Evolutionary conservation across 345 rosid genomes (phyloP), one percentile per base, ranked within the genome.

Genomic region (Pseudoturritis turrita): DNA sequence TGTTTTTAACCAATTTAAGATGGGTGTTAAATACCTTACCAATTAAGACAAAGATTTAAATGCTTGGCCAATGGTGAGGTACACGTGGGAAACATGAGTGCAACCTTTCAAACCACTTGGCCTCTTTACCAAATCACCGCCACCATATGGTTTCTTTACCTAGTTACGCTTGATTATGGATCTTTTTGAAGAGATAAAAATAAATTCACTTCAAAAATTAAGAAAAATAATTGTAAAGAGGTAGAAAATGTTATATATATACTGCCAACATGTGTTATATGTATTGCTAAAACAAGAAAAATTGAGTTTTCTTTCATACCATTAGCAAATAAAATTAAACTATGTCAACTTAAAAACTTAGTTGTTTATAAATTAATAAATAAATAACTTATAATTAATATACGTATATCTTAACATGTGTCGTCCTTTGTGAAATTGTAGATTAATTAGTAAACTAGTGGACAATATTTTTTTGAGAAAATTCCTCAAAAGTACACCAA

Each of bases 81-180:
- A 65, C 77, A 65, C 77, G 77, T 73, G 72, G 59, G 10, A 73
- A 63, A 63, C 66, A 73, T 55, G 64, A 31, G 66, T 65, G 52
- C 47, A 46, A 39, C 44, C 65, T 56, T 73, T 65, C 15, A 36
- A 25, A 57, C 66, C 43, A 65, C 52, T 56, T 46, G 72, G 66
- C 59, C 46, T 54, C 55, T 50, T 61, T 39, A 41, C 75, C 68
- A 61, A 61, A 28, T 6, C 69, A 71, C 62, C 44, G 44, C 69
- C 70, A 62, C 62, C 47, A 11, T 43, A 25, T 60, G 12, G 61
- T 37, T n/a, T 50, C 50, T 39, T 44, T 8, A 52, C 26, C 51
- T 25, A 25, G 7, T 15, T 36, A 58, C 22, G 28, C 15, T 17
- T 54, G 71, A 39, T 40, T 1, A 52, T 2, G 9, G 5, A 39